phyloP scores from a whole-genome alignment of 345 rosid genomes.

The Euphorbia pulcherrima region DNA sequence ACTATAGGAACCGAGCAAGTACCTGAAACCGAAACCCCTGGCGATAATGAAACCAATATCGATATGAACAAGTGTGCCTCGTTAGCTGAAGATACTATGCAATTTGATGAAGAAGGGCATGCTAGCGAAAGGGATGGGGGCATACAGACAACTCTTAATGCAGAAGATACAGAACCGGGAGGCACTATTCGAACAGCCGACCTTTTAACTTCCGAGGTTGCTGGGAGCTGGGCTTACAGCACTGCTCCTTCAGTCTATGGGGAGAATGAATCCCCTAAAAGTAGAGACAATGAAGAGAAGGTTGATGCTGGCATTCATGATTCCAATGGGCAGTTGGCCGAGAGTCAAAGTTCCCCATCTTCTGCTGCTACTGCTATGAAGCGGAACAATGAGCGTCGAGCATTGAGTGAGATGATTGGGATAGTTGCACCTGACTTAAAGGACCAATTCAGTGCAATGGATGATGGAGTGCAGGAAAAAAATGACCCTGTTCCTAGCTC shows the following conservation, averaged over 20 bases:
- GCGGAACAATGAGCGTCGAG: constrained; percentile 38
- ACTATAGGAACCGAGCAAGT: constrained; percentile 68
- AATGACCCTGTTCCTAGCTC: constrained; percentile 44
- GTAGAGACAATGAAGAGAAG: constrained; percentile 43
- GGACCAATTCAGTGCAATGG: constrained; percentile 38
- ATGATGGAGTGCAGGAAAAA: constrained; percentile 28
- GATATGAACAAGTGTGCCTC: constrained; percentile 36
- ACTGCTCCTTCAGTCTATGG: constrained; percentile 79
- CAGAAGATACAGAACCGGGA: constrained; percentile 60
- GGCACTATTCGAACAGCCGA: constrained; percentile 67
- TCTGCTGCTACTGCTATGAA: constrained; percentile 30
- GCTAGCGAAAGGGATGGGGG: constrained; percentile 42
- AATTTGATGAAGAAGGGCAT: constrained; percentile 64
- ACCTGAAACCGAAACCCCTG: constrained; percentile 74
- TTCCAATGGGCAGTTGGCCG: constrained; percentile 37
- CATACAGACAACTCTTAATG: constrained; percentile 22
- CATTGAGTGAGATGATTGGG: constrained; percentile 55
- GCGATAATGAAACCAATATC: constrained; percentile 35
- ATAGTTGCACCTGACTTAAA: constrained; percentile 61
- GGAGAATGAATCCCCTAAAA: constrained; percentile 58
- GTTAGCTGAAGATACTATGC: constrained; percentile 72
- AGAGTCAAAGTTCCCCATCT: constrained; percentile 59
- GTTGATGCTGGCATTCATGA: constrained; percentile 33
- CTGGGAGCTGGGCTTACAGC: constrained; percentile 84
- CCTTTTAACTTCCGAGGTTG: constrained; percentile 81